Evolutionary conservation across 176 grass and related monocot species (phyloP).

Genomic region (Pontederia paniculata): DNA sequence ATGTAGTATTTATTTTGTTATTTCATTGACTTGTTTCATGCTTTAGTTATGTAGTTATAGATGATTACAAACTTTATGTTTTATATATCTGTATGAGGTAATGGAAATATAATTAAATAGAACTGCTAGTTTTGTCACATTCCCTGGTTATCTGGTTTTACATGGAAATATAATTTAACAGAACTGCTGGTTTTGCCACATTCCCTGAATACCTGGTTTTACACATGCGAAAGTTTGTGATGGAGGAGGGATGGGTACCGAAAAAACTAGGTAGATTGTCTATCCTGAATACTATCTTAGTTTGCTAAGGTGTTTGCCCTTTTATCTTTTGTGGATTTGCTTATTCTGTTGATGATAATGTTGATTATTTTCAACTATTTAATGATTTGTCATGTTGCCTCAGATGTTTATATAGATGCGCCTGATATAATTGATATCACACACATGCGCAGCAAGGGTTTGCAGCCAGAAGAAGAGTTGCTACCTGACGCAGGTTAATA

Average conservation of each 20-base stretch:
- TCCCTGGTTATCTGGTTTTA: too few relatives aligned
- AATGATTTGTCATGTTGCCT: conserved; percentile 3
- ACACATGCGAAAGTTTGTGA: conserved; percentile 97
- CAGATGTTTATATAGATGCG: conserved; percentile 97
- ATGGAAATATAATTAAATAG: too few relatives aligned
- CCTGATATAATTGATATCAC: conserved; percentile 84
- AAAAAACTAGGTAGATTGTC: conserved; percentile 75
- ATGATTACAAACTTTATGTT: too few relatives aligned
- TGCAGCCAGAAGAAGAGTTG: conserved; percentile 88
- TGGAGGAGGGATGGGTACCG: conserved; percentile 96
- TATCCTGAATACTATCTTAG: neutral
- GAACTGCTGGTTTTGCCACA: conserved; percentile 67
- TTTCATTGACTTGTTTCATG: too few relatives aligned
- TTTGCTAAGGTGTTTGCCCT: neutral
- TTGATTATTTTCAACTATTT: neutral
- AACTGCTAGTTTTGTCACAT: too few relatives aligned
- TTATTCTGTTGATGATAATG: neutral
- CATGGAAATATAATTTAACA: conserved; percentile 19
- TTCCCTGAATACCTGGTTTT: conserved; percentile 94
- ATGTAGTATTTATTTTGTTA: too few relatives aligned
- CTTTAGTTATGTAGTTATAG: too few relatives aligned
- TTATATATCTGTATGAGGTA: too few relatives aligned
- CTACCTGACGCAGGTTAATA: conserved; percentile 69
- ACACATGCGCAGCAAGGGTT: conserved; percentile 84
- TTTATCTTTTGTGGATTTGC: neutral